Evolutionary conservation across 352 stramenopile genomes (phyloP).

Genomic region (Phytophthora idaei): DNA sequence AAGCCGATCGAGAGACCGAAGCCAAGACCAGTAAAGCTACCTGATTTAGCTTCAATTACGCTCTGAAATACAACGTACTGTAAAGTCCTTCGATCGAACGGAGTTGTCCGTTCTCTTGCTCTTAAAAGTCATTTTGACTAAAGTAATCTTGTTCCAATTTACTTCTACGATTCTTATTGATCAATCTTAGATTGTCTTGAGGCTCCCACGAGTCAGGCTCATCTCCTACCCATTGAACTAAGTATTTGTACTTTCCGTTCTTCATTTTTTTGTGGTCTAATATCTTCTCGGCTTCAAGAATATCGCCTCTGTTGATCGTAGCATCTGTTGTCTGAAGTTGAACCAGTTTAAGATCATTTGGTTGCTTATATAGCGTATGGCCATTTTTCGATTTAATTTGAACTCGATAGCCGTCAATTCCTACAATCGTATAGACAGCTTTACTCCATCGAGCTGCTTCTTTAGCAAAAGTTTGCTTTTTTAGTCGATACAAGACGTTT

Average conservation of each 20-base stretch:
- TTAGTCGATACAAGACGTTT: constrained; percentile 10
- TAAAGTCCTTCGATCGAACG: too few species aligned
- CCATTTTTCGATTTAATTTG: constrained; percentile 16
- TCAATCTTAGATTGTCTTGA: constrained; percentile 6
- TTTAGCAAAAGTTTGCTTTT: constrained; percentile 2
- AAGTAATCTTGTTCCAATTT: too few species aligned
- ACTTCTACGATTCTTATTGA: not conserved
- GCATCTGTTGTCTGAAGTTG: constrained; percentile 4
- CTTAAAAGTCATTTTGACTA: too few species aligned
- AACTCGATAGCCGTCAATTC: constrained; percentile 12
- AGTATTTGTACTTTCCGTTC: constrained; percentile 4
- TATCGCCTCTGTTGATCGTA: constrained; percentile 16
- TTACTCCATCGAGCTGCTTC: constrained; percentile 11
- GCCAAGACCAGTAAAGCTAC: too few species aligned
- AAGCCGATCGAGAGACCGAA: too few species aligned
- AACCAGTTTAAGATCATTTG: constrained; percentile 27
- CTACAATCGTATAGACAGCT: constrained; percentile 8
- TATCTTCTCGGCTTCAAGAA: constrained; percentile 6
- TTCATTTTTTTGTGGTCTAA: not conserved
- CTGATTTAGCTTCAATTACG: too few species aligned
- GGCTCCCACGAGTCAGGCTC: constrained; percentile 5
- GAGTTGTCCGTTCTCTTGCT: too few species aligned
- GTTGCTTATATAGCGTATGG: constrained; percentile 8
- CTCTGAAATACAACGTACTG: too few species aligned
- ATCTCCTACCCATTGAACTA: constrained; percentile 1